Conservation (phyloP, 2,329 filamentous ascomycete genomes). For the Nemania sp. region DNA sequence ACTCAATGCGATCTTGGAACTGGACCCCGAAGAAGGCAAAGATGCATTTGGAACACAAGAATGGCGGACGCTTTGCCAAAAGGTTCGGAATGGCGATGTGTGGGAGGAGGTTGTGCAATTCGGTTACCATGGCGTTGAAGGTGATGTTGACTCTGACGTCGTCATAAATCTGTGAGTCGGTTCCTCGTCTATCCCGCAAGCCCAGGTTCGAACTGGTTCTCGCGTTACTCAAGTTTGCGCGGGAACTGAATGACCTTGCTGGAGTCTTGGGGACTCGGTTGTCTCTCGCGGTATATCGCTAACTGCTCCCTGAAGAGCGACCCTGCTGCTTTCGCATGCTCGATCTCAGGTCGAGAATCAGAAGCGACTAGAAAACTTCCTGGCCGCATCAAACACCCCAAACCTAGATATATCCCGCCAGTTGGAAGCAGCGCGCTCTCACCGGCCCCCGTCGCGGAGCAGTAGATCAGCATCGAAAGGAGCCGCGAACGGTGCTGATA, state of each 20-base stretch:
- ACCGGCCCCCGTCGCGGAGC: constrained; percentile 33
- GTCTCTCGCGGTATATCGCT: background rate
- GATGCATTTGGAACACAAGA: constrained; percentile 81
- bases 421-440: constrained; percentile 54
- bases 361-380: constrained; percentile 83
- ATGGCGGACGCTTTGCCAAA: constrained; percentile 81
- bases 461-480: constrained; percentile 51
- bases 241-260: background rate
- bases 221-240: background rate
- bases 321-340: constrained; percentile 87
- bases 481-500: constrained; percentile 69
- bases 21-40: constrained; percentile 90
- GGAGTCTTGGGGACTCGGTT: background rate
- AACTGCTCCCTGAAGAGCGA: constrained; percentile 64
- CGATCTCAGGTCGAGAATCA: constrained; percentile 83
- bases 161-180: constrained; percentile 78
- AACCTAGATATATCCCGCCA: constrained; percentile 72
- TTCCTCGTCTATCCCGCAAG: background rate
- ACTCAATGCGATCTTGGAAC: constrained; percentile 85
- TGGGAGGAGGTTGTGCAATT: constrained; percentile 91
- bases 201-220: background rate
- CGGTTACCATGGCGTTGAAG: constrained; percentile 87
- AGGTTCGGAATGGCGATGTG: constrained; percentile 86
- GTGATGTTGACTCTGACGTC: constrained; percentile 91
- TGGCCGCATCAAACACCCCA: constrained; percentile 75